Evolutionary conservation across 331 rosid genomes (phyloP).

Genomic region (Malus hybrid): DNA sequence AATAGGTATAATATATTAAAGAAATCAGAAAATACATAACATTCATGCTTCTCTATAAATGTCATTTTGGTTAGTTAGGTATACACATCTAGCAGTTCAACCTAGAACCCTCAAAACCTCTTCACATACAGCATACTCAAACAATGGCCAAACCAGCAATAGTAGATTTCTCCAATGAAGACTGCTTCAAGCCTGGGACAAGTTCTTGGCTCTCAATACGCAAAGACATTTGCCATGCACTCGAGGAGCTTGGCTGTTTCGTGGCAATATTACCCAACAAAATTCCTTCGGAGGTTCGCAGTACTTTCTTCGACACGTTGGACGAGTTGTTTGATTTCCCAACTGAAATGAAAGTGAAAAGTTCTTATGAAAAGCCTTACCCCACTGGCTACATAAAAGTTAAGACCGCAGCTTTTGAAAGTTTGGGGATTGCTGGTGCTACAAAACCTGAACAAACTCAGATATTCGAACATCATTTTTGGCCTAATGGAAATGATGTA

Average conservation of each 20-base stretch:
- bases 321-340: background rate
- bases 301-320: slow-evolving; percentile 5
- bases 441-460: background rate
- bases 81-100: background rate
- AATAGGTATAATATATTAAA: background rate
- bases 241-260: slow-evolving; percentile 20
- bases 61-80: background rate
- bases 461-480: slow-evolving; percentile 2
- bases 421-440: slow-evolving; percentile 5
- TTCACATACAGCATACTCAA: slow-evolving; percentile 27
- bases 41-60: background rate
- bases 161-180: slow-evolving; percentile 10
- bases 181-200: background rate
- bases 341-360: background rate
- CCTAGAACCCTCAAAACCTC: background rate
- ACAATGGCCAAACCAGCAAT: slow-evolving; percentile 32
- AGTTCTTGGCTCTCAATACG: background rate
- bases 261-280: background rate
- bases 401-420: background rate
- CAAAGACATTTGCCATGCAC: background rate
- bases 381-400: background rate
- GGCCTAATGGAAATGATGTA: slow-evolving; percentile 3
- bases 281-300: slow-evolving; percentile 12
- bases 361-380: background rate
- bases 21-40: background rate